Base-by-base conservation (phyloP, 768 basidiomycete genomes). In the Sarcodon sp. region DNA sequence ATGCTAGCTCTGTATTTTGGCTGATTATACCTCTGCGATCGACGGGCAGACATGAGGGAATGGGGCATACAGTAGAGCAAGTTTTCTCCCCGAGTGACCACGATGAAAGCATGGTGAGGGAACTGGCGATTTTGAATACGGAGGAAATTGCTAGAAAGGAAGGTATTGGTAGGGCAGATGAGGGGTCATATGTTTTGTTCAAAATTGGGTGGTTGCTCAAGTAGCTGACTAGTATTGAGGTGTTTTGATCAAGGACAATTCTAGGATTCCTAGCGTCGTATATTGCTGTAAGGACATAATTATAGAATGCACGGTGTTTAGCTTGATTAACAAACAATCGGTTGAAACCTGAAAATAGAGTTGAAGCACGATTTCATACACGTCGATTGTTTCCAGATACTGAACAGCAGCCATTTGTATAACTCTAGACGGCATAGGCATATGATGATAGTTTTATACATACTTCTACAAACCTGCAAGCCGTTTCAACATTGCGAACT, bases 11-110 rank as follows among this genome's bases (percentile, higher is more conserved):
- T 27, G 67, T 76, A 3, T 85, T 89, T 59, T 86, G 84, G 76
- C 66, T 89, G 58, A 77, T 85, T 49, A 73, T 87, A 33, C 78
- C 86, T 0, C 55, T 83, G 43, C 72, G 88, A n/a, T 69, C 70
- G 35, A 79, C 74, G 9, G 77, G 77, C 50, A 69, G 81, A 51
- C 81, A 79, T 43, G 76, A 74, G 53, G 78, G 74, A 36, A 68
- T 81, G 67, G 66, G 64, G 36, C 57, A 60, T 21, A 82, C 74
- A 3, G 77, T 88, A 4, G 73, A 73, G 21, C 66, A 65, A 9
- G 68, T 73, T 35, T 85, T 87, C 56, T 49, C 51, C n/a, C 48
- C 38, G 7, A 50, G 16, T 10, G 43, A 46, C 10, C 8, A 27
- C 7, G 47, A 37, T 33, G 48, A 36, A 44, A 50, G 46, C 32